phyloP scores from a whole-genome alignment of 1,284 basidiomycete species.

The Leucoagaricus sp. region DNA sequence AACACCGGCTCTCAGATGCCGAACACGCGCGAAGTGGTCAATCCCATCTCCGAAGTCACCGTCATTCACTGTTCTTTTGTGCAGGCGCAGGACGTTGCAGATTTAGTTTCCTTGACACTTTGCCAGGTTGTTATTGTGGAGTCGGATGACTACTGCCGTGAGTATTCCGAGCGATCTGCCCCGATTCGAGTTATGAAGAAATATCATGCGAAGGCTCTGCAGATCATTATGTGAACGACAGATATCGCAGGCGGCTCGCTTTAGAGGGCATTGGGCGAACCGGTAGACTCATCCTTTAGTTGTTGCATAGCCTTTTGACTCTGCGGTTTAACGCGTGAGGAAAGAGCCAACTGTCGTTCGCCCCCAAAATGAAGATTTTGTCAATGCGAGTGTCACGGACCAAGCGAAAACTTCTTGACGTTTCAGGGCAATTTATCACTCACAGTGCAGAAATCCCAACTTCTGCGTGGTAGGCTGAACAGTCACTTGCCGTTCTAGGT shows the following conservation, averaged over 20 bases:
- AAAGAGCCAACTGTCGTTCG: not conserved
- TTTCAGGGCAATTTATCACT: not conserved
- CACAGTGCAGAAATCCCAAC: not conserved
- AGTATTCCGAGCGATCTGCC: constrained; percentile 26
- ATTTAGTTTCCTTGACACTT: constrained; percentile 47
- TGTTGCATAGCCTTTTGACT: constrained; percentile 1
- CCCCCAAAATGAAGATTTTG: not conserved
- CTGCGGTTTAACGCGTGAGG: not conserved
- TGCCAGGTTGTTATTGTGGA: constrained; percentile 51
- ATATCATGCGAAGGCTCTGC: constrained; percentile 35
- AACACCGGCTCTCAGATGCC: not conserved
- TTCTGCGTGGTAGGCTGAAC: not conserved
- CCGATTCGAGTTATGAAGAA: constrained; percentile 12
- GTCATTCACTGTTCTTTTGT: constrained; percentile 63
- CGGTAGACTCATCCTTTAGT: constrained; percentile 9
- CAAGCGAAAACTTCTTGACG: not conserved
- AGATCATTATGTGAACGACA: constrained; percentile 55
- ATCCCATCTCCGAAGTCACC: constrained; percentile 44
- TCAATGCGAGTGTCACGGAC: constrained; percentile 14
- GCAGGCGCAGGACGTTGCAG: constrained; percentile 53
- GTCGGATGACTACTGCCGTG: constrained; percentile 56
- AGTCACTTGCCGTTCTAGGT: not conserved
- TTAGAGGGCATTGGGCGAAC: constrained; percentile 39
- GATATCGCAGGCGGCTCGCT: constrained; percentile 39
- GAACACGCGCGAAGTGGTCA: not conserved